Percentiles rank a stretch among this genome's conserved stretches.
These are phyloP conservation scores for Tuctoria greenei DNA, from an alignment of 176 grass and related monocot species.

Conservation along the genomic window DNA sequence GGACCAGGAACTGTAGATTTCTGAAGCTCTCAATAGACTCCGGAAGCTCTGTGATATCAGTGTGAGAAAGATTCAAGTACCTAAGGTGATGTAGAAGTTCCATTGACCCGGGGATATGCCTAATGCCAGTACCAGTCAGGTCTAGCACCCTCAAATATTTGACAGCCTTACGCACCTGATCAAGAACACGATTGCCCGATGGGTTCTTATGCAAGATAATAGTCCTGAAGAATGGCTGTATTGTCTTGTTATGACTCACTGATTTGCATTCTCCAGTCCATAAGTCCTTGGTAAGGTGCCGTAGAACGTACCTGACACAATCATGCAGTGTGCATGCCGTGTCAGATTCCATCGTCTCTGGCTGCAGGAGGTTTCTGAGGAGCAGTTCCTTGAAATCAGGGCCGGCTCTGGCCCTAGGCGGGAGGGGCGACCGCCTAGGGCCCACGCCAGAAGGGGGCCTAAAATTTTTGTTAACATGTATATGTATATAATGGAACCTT, in stretches of 20 bases:
- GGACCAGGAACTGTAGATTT: constrained; percentile 44
- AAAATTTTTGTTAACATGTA: too few relatives aligned
- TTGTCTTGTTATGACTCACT: background rate
- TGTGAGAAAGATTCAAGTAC: constrained; percentile 41
- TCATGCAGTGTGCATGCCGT: constrained; percentile 28
- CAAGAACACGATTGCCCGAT: constrained; percentile 3
- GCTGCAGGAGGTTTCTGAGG: constrained; percentile 30
- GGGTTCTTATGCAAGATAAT: constrained; percentile 25
- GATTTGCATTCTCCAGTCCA: background rate
- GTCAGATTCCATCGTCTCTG: background rate
- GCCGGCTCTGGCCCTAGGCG: too few relatives aligned
- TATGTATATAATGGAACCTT: too few relatives aligned
- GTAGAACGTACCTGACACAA: constrained; percentile 33
- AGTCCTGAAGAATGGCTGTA: constrained; percentile 19
- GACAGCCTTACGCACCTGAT: background rate
- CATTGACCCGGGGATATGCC: constrained; percentile 37
- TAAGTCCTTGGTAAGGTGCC: background rate
- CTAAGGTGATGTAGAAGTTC: constrained; percentile 37
- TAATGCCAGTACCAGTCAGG: constrained; percentile 19
- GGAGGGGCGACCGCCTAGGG: too few relatives aligned
- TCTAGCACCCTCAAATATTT: constrained; percentile 39
- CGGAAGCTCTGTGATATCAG: constrained; percentile 38
- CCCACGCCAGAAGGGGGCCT: too few relatives aligned
- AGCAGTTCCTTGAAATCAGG: constrained; percentile 44
- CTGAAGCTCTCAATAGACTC: constrained; percentile 31